Evolutionary conservation across 2,329 filamentous ascomycete species (phyloP).

Genomic region (Paradendryphiella salina): DNA sequence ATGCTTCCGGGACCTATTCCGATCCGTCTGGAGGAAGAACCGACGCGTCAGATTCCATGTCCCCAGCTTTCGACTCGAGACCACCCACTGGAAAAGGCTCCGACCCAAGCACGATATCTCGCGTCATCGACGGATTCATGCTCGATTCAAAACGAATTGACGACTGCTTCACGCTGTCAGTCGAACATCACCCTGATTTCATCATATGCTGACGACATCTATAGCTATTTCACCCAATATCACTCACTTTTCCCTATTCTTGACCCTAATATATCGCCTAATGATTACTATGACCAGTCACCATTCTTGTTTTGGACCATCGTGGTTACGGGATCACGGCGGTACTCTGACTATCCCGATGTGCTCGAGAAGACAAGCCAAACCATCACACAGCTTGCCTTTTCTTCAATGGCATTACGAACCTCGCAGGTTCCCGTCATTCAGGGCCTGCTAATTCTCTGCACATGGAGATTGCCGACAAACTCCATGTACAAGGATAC

Average conservation of each 20-base stretch:
- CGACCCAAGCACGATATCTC: constrained; percentile 29
- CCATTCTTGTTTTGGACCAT: constrained; percentile 49
- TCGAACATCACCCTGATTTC: neutral
- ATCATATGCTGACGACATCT: constrained; percentile 14
- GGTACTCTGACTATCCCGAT: constrained; percentile 45
- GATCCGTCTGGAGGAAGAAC: constrained; percentile 31
- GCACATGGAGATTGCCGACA: constrained; percentile 49
- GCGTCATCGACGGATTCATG: constrained; percentile 38
- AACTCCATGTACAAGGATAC: constrained; percentile 50
- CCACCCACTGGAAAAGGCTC: constrained; percentile 33
- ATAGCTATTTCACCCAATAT: constrained; percentile 43
- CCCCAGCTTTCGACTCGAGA: constrained; percentile 34
- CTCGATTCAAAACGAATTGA: constrained; percentile 41
- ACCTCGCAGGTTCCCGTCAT: constrained; percentile 47
- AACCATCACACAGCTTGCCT: constrained; percentile 44
- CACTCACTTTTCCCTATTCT: constrained; percentile 43
- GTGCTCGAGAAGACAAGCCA: constrained; percentile 41
- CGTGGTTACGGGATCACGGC: constrained; percentile 46
- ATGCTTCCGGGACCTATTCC: constrained; percentile 33
- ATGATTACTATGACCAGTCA: constrained; percentile 42
- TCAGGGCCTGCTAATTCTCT: constrained; percentile 47
- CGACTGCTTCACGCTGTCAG: constrained; percentile 43
- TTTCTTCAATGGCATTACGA: constrained; percentile 44
- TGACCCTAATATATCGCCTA: constrained; percentile 34
- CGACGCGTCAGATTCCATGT: constrained; percentile 36